Percentiles rank a stretch among this genome's conserved stretches.
Evolutionary conservation across 306 rosid genomes (phyloP).

Genomic region (Vicia faba): DNA sequence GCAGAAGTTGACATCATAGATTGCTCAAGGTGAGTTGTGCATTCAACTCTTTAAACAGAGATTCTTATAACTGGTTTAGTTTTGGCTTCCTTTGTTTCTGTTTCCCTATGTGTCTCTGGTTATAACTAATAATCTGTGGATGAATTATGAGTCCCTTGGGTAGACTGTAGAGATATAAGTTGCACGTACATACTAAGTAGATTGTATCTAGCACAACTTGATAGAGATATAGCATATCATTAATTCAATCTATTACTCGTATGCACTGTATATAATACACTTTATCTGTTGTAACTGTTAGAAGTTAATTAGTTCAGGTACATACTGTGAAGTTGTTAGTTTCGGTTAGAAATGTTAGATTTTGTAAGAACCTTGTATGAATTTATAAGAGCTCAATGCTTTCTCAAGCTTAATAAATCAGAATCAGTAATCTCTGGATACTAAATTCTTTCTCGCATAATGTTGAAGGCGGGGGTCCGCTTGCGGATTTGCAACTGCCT

Average conservation of each 20-base stretch:
- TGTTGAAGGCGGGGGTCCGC: neutral
- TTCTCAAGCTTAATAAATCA: neutral
- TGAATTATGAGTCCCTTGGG: neutral
- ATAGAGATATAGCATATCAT: neutral
- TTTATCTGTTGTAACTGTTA: neutral
- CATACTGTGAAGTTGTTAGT: neutral
- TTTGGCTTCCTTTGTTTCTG: conserved; percentile 4
- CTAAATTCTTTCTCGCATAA: neutral
- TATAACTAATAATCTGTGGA: neutral
- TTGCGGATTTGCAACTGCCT: neutral
- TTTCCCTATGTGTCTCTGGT: neutral
- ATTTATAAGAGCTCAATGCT: neutral
- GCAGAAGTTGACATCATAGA: conserved; percentile 32
- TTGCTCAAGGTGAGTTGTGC: conserved; percentile 29
- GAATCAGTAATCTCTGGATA: neutral
- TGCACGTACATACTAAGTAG: neutral
- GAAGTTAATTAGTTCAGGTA: neutral
- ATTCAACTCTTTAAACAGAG: conserved; percentile 2
- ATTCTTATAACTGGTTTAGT: conserved; percentile 6
- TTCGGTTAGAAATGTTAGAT: conserved; percentile 4
- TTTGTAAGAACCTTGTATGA: neutral
- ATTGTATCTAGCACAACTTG: neutral
- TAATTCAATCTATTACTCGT: neutral
- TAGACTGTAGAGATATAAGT: conserved; percentile 1
- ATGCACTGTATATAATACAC: neutral